These are phyloP conservation scores for Hevea brasiliensis DNA, from an alignment of 345 rosid species.

Conservation along the genomic window DNA sequence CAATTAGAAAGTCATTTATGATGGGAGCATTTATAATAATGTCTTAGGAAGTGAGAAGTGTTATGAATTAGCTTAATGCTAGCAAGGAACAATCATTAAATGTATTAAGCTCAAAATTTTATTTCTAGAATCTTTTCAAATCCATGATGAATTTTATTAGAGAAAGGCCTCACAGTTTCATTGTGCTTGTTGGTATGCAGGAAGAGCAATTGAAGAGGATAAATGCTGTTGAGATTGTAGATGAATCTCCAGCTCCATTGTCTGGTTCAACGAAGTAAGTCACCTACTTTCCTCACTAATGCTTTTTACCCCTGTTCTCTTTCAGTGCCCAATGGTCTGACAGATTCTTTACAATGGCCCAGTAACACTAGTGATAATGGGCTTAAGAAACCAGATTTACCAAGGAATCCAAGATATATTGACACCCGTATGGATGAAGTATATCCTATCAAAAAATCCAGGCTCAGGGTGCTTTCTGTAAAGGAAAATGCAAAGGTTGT, in stretches of 20 bases:
- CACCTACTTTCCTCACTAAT: neutral
- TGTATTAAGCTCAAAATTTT: neutral
- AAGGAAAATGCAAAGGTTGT: slow-evolving; percentile 75
- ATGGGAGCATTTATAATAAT: neutral
- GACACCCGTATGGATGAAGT: slow-evolving; percentile 72
- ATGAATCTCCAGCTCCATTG: slow-evolving; percentile 48
- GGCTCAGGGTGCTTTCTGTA: slow-evolving; percentile 46
- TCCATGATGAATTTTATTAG: neutral
- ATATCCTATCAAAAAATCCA: slow-evolving; percentile 74
- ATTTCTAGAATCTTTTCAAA: slow-evolving; percentile 1
- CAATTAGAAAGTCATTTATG: too few relatives aligned
- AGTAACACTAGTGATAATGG: slow-evolving; percentile 37
- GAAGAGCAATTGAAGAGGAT: slow-evolving; percentile 78
- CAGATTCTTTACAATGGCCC: slow-evolving; percentile 9
- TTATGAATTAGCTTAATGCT: neutral
- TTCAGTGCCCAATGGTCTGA: slow-evolving; percentile 12
- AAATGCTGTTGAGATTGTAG: slow-evolving; percentile 47
- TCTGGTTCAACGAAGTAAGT: slow-evolving; percentile 46
- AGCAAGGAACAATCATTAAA: neutral
- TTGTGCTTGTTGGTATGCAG: slow-evolving; percentile 34
- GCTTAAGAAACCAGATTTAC: slow-evolving; percentile 48
- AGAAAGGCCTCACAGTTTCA: neutral
- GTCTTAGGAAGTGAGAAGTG: neutral
- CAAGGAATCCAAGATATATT: slow-evolving; percentile 58
- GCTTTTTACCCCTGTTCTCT: neutral